Evolutionary conservation across 305 asterid species (phyloP).

Genomic region (Stenogyne calaminthoides): DNA sequence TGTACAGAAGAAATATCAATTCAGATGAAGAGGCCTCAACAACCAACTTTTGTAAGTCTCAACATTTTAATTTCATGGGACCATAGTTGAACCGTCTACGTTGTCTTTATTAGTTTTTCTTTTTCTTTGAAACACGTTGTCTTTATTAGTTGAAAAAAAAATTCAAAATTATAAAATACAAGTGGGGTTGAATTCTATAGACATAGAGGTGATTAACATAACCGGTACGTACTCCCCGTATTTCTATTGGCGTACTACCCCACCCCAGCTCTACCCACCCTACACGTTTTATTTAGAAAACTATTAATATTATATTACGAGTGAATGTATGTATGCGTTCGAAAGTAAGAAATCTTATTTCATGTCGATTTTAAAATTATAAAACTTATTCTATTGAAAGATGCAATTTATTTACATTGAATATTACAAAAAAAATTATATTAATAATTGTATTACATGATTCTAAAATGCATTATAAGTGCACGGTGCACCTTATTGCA

Average conservation of each 20-base stretch:
- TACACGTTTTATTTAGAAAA: background rate
- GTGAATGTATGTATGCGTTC: too few species aligned
- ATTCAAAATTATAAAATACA: background rate
- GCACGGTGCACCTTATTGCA: too few species aligned
- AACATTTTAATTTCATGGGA: background rate
- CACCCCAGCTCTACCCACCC: background rate
- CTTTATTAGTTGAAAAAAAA: background rate
- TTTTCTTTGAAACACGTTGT: too few species aligned
- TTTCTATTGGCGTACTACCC: too few species aligned
- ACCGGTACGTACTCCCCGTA: background rate
- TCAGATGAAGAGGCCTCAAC: conserved; percentile 23
- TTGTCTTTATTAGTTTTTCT: conserved; percentile 8
- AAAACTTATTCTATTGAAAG: too few species aligned
- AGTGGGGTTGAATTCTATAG: background rate
- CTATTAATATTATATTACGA: too few species aligned
- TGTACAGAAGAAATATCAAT: conserved; percentile 6
- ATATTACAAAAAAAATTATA: too few species aligned
- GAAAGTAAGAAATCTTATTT: too few species aligned
- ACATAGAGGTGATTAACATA: background rate
- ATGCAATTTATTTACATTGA: too few species aligned
- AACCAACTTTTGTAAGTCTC: background rate
- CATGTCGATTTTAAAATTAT: too few species aligned
- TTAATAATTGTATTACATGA: too few species aligned
- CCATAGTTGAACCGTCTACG: background rate
- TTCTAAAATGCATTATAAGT: too few species aligned